These are phyloP conservation scores for Discostella stelligeroides DNA, from an alignment of 108 stramenopile species.

Conservation along the genomic window DNA sequence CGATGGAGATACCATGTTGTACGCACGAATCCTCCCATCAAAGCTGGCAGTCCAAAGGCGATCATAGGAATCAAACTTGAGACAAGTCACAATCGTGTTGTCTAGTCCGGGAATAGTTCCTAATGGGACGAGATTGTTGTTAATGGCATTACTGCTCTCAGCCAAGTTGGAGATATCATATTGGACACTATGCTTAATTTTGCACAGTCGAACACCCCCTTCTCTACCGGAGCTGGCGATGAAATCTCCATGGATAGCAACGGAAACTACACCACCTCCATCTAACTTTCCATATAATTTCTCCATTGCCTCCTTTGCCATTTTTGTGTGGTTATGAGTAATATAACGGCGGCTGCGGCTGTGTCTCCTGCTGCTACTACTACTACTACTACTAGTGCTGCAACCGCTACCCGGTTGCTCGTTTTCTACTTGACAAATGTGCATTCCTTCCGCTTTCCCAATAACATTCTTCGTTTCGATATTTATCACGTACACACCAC, in stretches of 20 bases:
- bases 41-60: constrained; percentile 51
- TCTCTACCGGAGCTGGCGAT: constrained; percentile 61
- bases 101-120: constrained; percentile 12
- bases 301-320: constrained; percentile 36
- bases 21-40: constrained; percentile 52
- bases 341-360: no score
- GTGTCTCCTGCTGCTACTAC: no score
- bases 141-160: background rate
- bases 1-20: constrained; percentile 14
- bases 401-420: background rate
- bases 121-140: constrained; percentile 14
- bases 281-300: constrained; percentile 56
- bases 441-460: constrained; percentile 36
- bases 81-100: constrained; percentile 41
- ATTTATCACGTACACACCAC: constrained; percentile 60
- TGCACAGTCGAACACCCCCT: constrained; percentile 58
- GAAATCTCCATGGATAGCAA: constrained; percentile 50
- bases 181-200: constrained; percentile 10
- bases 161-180: background rate
- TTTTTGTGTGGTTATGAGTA: background rate
- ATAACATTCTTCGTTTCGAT: constrained; percentile 53
- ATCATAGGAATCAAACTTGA: constrained; percentile 53
- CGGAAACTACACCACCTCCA: constrained; percentile 57
- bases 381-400: no score
- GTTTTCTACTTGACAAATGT: constrained; percentile 17